Evolutionary conservation across 805 yeast species (phyloP).

Genomic region (Yarrowia alimentaria): DNA sequence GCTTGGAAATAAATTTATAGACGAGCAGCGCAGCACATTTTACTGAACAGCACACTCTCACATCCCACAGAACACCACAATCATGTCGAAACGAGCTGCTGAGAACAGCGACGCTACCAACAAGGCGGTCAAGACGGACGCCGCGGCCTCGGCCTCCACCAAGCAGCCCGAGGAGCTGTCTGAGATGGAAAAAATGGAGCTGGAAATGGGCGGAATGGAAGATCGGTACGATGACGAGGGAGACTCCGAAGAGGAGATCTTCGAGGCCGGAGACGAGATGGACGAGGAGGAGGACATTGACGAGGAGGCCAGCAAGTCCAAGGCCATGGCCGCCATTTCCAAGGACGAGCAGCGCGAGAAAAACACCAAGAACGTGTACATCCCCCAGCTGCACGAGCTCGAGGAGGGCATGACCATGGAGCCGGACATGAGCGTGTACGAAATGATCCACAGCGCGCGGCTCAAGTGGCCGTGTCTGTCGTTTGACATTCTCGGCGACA

Average conservation of each 20-base stretch:
- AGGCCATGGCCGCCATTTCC: constrained; percentile 31
- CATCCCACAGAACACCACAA: too few relatives aligned
- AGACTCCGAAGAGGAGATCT: constrained; percentile 66
- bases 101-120: constrained; percentile 3
- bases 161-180: constrained; percentile 8
- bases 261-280: constrained; percentile 83
- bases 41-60: too few relatives aligned
- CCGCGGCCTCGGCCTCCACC: constrained; percentile 1
- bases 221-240: constrained; percentile 75
- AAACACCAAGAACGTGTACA: constrained; percentile 51
- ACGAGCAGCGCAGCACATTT: too few relatives aligned
- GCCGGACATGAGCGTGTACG: constrained; percentile 94
- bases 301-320: constrained; percentile 41
- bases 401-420: constrained; percentile 96
- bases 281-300: constrained; percentile 63
- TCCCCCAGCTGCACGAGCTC: constrained; percentile 86
- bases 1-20: too few relatives aligned
- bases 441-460: constrained; percentile 91
- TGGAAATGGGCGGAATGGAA: constrained; percentile 56
- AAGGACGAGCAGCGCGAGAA: constrained; percentile 39
- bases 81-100: constrained; percentile 23
- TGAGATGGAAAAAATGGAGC: constrained; percentile 32
- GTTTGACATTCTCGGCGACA: constrained; percentile 83
- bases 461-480: constrained; percentile 98
- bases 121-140: constrained; percentile 19